Evolutionary conservation across 2,329 filamentous ascomycete genomes (phyloP).

Genomic region (Fusarium sp.): DNA sequence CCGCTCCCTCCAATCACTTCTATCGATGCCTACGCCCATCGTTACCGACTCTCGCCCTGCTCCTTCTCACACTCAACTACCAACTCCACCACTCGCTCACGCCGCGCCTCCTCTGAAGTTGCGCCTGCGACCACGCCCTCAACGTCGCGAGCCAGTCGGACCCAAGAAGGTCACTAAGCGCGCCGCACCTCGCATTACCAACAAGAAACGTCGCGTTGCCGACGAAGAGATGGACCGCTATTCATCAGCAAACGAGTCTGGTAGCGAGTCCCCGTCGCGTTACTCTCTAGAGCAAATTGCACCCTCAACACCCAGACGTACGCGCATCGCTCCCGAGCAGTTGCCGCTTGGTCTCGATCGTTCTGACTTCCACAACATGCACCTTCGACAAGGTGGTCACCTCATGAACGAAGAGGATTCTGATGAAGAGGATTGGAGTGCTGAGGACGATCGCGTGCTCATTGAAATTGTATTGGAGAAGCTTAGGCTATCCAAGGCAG

Average conservation of each 20-base stretch:
- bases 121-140: slow-evolving; percentile 62
- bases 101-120: slow-evolving; percentile 64
- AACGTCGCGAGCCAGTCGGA: slow-evolving; percentile 48
- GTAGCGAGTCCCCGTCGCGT: slow-evolving; percentile 45
- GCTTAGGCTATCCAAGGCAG: slow-evolving; percentile 70
- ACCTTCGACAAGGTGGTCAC: slow-evolving; percentile 46
- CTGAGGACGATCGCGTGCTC: slow-evolving; percentile 72
- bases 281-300: slow-evolving; percentile 39
- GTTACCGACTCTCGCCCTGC: slow-evolving; percentile 52
- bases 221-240: slow-evolving; percentile 61
- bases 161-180: slow-evolving; percentile 65
- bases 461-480: slow-evolving; percentile 76
- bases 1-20: slow-evolving; percentile 69
- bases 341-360: slow-evolving; percentile 69
- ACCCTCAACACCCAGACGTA: slow-evolving; percentile 68
- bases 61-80: slow-evolving; percentile 54
- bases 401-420: slow-evolving; percentile 55
- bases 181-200: slow-evolving; percentile 57
- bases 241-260: slow-evolving; percentile 53
- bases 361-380: slow-evolving; percentile 64
- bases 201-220: slow-evolving; percentile 63
- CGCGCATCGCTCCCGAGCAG: slow-evolving; percentile 69
- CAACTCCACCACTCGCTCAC: slow-evolving; percentile 67
- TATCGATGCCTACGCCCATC: slow-evolving; percentile 54
- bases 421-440: slow-evolving; percentile 65